Base-by-base conservation (phyloP, 1,139 yeast species). In the Taphrina flavorubra region DNA sequence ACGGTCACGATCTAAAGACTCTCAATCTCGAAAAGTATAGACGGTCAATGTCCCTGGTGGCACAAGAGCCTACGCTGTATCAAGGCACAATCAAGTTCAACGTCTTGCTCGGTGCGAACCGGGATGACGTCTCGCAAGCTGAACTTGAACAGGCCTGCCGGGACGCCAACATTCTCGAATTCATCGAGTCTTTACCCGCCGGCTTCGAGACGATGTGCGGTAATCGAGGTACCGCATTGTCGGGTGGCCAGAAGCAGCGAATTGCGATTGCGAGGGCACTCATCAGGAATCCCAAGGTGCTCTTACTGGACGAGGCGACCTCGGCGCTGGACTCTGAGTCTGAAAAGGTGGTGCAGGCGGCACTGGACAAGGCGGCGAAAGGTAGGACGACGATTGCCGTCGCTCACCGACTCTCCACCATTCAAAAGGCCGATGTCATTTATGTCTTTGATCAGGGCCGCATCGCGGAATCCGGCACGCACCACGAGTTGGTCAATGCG, bases 341-440 rank as follows among this genome's bases (percentile, higher is more conserved):
- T 77, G 96, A 89, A 75, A 86, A 86, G 73, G 83, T 89, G 39
- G 89, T 89, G 70, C 89, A 89, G 69, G 86, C 85, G 68, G 88
- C 92, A 0, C 79, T 90, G 71, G 81, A 82, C 70, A 81, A 84
- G 68, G 83, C 86, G 58, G 79, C 81, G 34, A 85, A 87, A 14
- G 87, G 87, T 44, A 81, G 87, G 78, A 90, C 96, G 0, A 90
- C 92, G 0, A 86, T 90, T 34, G 88, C 94, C 1, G 88, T 90
- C 73, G 96, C 96, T 0, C 96, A 90, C 77, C 82, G 96, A 13
- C 81, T 89, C 79, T 90, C 97, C 0, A 92, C 97, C 0, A 89
- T 94, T 46, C 91, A 96, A 51, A 90, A 92, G 76, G 98, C 98
- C 0, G 98, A 92, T 77, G 83, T 96, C 74, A 84, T 92, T 68